Base-by-base conservation (phyloP, 2,329 filamentous ascomycete species). In the Penicillium vulpinum region DNA sequence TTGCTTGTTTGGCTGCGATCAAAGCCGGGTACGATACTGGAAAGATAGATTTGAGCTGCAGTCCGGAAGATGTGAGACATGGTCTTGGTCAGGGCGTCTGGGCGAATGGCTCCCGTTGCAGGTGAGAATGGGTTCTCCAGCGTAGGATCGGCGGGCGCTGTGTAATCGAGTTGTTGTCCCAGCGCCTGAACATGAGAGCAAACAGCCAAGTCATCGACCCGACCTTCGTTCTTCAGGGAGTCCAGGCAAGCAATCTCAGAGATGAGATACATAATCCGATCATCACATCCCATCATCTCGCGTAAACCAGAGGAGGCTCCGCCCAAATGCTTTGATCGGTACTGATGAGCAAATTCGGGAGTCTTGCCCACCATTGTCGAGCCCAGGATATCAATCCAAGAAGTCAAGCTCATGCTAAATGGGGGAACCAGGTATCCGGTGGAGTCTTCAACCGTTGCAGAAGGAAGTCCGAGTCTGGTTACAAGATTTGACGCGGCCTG, bases 371-470 rank as follows among this genome's bases (percentile, higher is more conserved):
- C 84, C 87, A 99, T 96, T 10, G 92, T 96, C 2, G 92, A 88
- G 61, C 94, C 94, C 33, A 97, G 85, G 64, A 99, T 97, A 75
- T 99, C 94, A 69, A 97, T 96, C 94, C 94, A 97, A 10, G 92
- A 83, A 6, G 91, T 89, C 16, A 75, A 46, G 6, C 91, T 92
- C 92, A 97, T 97, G 83, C 92, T 96, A 84, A 97, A 97, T 11
- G 91, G 89, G 5, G 90, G 86, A 60, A 88, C 88, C 8, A 78
- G 68, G 61, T 83, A 36, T 36, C 35, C 35, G 35, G 10, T 36
- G n/a, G 35, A 2, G 35, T 18, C n/a, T 9, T 18, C 7, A 11
- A 36, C 16, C 18, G 7, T 18, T 36, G 35, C n/a, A 4, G 35
- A 18, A 4, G 35, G 35, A 18, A 36, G 35, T 36, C 18, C 35